A percentile compares a stretch with the other conserved stretches of the same genome.
These are phyloP conservation scores for Populus hybrid DNA, from an alignment of 441 rosid species.

Conservation along the genomic window DNA sequence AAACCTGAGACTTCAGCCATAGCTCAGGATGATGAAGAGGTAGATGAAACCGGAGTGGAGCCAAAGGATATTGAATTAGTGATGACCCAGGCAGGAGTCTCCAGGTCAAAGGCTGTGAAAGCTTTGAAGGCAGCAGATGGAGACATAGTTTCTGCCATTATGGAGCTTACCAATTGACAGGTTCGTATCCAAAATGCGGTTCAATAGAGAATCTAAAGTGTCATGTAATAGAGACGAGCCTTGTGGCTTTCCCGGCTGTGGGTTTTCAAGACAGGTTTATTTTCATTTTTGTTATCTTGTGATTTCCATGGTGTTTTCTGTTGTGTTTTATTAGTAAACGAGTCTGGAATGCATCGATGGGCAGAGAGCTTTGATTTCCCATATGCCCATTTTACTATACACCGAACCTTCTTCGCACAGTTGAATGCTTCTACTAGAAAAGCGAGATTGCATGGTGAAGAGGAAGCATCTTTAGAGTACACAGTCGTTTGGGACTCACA, in stretches of 20 bases:
- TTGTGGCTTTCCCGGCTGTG: conserved; percentile 2
- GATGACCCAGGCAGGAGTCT: neutral
- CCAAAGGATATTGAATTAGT: too few relatives aligned
- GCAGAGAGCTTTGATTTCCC: neutral
- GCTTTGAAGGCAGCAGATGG: conserved; percentile 71
- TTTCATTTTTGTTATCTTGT: conserved; percentile 13
- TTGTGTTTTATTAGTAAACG: neutral
- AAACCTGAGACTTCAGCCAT: conserved; percentile 62
- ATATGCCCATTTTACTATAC: neutral
- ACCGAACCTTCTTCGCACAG: neutral
- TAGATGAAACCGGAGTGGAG: conserved; percentile 43
- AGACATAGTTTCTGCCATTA: conserved; percentile 78
- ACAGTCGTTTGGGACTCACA: neutral
- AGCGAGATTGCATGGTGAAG: neutral
- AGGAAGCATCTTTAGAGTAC: neutral
- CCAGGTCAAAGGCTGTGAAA: conserved; percentile 75
- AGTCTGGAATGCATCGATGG: conserved; percentile 7
- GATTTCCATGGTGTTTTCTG: neutral
- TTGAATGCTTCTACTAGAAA: neutral
- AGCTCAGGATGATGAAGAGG: conserved; percentile 73
- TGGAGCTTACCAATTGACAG: conserved; percentile 78
- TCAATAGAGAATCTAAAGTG: neutral
- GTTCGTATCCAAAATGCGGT: neutral
- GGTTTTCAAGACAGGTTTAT: neutral
- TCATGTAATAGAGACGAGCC: conserved; percentile 1